These are phyloP conservation scores for Amphirosellinia nigrospora DNA, from an alignment of 495 filamentous ascomycete genomes.

Conservation along the genomic window DNA sequence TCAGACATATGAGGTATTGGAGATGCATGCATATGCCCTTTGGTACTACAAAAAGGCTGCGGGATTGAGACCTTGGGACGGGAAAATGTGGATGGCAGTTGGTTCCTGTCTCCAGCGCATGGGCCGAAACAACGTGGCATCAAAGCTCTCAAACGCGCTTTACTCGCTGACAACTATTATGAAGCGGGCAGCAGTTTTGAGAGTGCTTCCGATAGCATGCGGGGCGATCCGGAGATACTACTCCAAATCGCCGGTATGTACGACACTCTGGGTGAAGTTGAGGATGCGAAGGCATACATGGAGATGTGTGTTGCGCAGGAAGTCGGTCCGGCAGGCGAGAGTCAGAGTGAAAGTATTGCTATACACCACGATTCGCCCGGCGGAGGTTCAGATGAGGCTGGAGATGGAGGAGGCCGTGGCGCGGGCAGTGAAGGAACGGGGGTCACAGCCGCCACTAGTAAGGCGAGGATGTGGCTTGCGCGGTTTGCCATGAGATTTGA, in stretches of 20 bases:
- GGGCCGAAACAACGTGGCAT: conserved; percentile 80
- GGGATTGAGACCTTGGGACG: conserved; percentile 86
- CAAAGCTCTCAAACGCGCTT: conserved; percentile 89
- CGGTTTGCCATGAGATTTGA: conserved; percentile 75
- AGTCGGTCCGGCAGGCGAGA: conserved; percentile 57
- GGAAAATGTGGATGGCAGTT: conserved; percentile 98
- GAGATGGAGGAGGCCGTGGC: conserved; percentile 45
- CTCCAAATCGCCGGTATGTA: conserved; percentile 90
- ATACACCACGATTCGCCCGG: conserved; percentile 55
- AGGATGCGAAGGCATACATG: conserved; percentile 90
- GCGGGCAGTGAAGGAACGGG: conserved; percentile 66
- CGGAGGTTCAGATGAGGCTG: conserved; percentile 60
- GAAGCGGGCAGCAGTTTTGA: conserved; percentile 60
- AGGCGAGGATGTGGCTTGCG: conserved; percentile 93
- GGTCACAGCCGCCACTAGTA: conserved; percentile 86
- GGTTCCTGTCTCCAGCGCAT: conserved; percentile 89
- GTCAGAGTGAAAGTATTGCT: conserved; percentile 55
- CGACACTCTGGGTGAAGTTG: conserved; percentile 73
- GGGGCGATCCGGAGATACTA: conserved; percentile 88
- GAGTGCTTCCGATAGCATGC: conserved; percentile 43
- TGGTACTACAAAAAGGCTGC: conserved; percentile 98
- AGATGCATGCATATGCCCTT: conserved; percentile 95
- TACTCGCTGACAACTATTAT: conserved; percentile 83
- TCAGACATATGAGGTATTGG: conserved; percentile 95
- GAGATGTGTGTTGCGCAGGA: conserved; percentile 93